Conservation (phyloP, 441 rosid genomes). For the Jatropha multifida region DNA sequence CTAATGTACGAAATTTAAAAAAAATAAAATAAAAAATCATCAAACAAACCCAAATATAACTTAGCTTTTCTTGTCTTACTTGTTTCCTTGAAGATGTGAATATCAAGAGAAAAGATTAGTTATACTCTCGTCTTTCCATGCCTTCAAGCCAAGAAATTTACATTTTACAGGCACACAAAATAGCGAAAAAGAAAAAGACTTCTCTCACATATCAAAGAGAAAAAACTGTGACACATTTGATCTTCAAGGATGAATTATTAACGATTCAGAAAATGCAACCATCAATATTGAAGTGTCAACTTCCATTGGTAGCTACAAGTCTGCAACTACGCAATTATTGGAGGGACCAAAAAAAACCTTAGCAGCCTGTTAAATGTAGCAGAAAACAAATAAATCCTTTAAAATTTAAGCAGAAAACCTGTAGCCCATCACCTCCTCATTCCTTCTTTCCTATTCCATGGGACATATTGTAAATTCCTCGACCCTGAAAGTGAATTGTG, state of each 20-base stretch:
- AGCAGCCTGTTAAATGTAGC: neutral
- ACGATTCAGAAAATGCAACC: constrained; percentile 1
- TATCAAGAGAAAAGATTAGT: too few species aligned
- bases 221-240: neutral
- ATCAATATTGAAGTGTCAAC: constrained; percentile 16
- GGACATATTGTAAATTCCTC: constrained; percentile 86
- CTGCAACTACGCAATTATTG: constrained; percentile 38
- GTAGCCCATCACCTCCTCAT: constrained; percentile 32
- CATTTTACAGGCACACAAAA: too few species aligned
- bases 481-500: constrained; percentile 49
- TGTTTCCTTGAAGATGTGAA: too few species aligned
- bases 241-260: constrained; percentile 1
- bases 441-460: constrained; percentile 93
- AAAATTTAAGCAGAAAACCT: constrained; percentile 14
- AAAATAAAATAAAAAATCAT: too few species aligned
- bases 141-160: too few species aligned
- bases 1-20: too few species aligned
- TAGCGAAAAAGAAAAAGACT: neutral
- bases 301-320: constrained; percentile 18
- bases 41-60: too few species aligned
- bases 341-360: constrained; percentile 10
- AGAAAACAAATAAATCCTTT: constrained; percentile 21
- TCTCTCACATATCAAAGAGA: neutral
- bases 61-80: too few species aligned
- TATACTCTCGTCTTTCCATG: too few species aligned